Evolutionary conservation across 2,329 filamentous ascomycete genomes (phyloP).

Genomic region (Thielaviopsis populi): DNA sequence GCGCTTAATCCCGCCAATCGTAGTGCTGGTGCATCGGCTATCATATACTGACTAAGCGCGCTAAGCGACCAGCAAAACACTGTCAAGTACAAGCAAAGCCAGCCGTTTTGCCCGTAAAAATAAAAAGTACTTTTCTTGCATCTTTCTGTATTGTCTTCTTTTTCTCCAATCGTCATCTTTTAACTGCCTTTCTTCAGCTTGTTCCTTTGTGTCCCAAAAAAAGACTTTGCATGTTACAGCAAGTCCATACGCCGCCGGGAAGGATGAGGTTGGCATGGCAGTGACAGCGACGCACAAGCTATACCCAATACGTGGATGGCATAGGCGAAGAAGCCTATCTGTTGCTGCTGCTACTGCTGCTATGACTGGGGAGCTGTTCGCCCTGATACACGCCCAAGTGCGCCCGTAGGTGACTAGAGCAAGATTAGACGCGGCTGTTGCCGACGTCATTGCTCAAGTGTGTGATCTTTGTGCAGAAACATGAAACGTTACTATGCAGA

Average conservation of each 20-base stretch:
- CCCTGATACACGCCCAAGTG: background rate
- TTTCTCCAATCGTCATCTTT: background rate
- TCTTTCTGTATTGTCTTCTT: background rate
- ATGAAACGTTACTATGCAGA: background rate
- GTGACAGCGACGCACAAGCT: constrained; percentile 12
- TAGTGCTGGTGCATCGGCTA: background rate
- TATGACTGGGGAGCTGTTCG: background rate
- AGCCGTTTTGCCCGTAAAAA: background rate
- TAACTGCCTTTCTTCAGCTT: background rate
- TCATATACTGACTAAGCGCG: background rate
- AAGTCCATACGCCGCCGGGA: background rate
- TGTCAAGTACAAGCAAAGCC: background rate
- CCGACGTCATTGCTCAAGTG: background rate
- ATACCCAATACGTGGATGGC: background rate
- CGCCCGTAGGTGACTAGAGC: too few species aligned
- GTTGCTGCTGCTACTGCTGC: background rate
- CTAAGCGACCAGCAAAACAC: background rate
- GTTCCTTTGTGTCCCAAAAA: constrained; percentile 7
- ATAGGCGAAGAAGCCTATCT: background rate
- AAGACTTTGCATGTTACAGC: constrained; percentile 4
- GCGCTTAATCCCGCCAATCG: background rate
- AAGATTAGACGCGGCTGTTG: background rate
- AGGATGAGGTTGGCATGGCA: constrained; percentile 4
- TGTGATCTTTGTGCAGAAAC: background rate
- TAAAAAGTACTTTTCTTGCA: background rate